A percentile compares a stretch with the other conserved stretches of the same genome.
These are phyloP conservation scores for Aspergillus pseudoviridinutans DNA, from an alignment of 2,329 filamentous ascomycete genomes.

Conservation along the genomic window DNA sequence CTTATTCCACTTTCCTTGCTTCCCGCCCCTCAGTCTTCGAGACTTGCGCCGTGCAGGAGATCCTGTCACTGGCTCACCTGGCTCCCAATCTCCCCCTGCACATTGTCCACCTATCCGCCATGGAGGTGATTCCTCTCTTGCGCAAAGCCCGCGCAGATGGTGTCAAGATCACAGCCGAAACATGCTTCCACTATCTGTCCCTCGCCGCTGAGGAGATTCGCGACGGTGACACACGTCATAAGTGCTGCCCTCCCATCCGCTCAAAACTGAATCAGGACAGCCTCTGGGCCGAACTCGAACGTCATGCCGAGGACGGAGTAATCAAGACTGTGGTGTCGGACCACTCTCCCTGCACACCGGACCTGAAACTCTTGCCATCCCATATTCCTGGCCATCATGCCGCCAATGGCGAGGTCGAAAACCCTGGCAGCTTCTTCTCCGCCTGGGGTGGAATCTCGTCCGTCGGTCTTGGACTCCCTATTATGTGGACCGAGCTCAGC, in stretches of 20 bases:
- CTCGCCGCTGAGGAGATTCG: conserved; percentile 77
- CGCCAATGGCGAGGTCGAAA: conserved; percentile 23
- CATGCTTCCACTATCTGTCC: conserved; percentile 91
- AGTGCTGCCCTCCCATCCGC: conserved; percentile 91
- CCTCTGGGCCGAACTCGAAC: conserved; percentile 75
- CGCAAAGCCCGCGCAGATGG: conserved; percentile 67
- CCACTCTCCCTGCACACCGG: conserved; percentile 92
- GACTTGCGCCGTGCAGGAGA: conserved; percentile 83
- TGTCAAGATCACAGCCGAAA: conserved; percentile 86
- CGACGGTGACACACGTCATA: conserved; percentile 85
- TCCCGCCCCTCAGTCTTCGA: conserved; percentile 88
- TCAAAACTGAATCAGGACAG: conserved; percentile 75
- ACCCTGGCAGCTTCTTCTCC: conserved; percentile 80
- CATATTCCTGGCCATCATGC: conserved; percentile 55
- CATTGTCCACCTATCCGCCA: conserved; percentile 90
- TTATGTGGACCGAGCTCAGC: conserved; percentile 75
- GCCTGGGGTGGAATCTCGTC: conserved; percentile 96
- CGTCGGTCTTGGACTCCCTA: conserved; percentile 86
- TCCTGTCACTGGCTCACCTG: conserved; percentile 72
- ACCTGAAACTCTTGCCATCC: conserved; percentile 80
- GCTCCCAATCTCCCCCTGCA: conserved; percentile 83
- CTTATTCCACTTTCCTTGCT: conserved; percentile 86
- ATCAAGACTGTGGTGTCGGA: conserved; percentile 92
- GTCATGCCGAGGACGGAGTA: conserved; percentile 63
- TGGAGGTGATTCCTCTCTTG: conserved; percentile 78